Evolutionary conservation across 305 asterid species (phyloP).

Genomic region (Fraxinus latifolia): DNA sequence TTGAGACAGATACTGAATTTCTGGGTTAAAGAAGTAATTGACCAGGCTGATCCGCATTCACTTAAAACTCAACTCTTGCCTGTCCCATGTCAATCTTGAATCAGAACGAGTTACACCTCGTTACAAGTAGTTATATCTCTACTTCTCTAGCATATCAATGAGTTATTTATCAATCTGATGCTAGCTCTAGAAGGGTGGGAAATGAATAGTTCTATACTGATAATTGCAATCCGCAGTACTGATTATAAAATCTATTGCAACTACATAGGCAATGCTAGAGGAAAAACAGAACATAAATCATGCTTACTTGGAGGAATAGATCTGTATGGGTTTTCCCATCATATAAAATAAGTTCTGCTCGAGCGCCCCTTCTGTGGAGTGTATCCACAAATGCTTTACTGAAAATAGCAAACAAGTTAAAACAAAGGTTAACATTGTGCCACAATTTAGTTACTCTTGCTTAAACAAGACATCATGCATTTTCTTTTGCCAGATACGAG

Average conservation of each 20-base stretch:
- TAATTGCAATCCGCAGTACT: neutral
- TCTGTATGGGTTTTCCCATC: slow-evolving; percentile 93
- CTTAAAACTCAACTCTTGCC: neutral
- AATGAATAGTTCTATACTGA: neutral
- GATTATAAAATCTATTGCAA: neutral
- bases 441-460: slow-evolving; percentile 7
- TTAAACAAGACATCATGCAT: neutral
- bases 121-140: neutral
- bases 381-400: slow-evolving; percentile 64
- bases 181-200: neutral
- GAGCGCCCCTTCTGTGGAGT: slow-evolving; percentile 61
- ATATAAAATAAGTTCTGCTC: slow-evolving; percentile 63
- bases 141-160: neutral
- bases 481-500: neutral
- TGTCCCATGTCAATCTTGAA: neutral
- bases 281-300: slow-evolving; percentile 6
- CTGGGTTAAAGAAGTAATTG: neutral
- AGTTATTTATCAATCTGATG: neutral
- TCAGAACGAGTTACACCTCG: neutral
- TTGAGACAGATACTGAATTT: neutral
- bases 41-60: neutral
- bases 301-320: slow-evolving; percentile 82
- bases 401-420: slow-evolving; percentile 30
- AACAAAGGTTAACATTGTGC: neutral
- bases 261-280: neutral